Conservation (phyloP, 2,329 filamentous ascomycete species). For the Xenoacremonium recifei region DNA sequence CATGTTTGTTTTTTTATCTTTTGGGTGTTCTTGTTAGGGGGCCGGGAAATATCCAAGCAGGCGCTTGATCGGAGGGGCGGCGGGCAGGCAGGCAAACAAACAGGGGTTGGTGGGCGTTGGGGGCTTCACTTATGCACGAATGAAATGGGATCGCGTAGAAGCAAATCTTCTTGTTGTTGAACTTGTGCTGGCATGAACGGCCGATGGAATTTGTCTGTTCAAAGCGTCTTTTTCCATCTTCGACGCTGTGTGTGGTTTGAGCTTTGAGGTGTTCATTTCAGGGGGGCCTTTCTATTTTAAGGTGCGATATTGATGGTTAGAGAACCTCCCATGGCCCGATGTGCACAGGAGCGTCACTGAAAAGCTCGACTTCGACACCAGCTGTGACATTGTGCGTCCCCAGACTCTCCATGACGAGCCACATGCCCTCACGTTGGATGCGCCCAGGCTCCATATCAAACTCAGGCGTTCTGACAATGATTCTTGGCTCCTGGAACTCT, state of each 20-base stretch:
- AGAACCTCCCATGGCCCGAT: conserved; percentile 42
- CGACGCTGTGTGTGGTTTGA: too few species aligned
- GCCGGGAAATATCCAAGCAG: neutral
- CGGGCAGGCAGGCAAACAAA: too few species aligned
- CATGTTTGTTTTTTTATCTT: conserved; percentile 1
- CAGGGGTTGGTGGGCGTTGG: too few species aligned
- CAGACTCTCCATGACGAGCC: conserved; percentile 80
- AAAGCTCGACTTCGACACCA: conserved; percentile 52
- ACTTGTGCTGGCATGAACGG: too few species aligned
- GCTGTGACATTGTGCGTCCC: conserved; percentile 47
- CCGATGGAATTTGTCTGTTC: too few species aligned
- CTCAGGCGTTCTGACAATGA: conserved; percentile 67
- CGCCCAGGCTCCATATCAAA: conserved; percentile 71
- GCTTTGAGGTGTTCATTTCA: too few species aligned
- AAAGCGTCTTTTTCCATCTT: too few species aligned
- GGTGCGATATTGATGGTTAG: too few species aligned
- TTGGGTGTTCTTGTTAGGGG: neutral
- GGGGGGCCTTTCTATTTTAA: too few species aligned
- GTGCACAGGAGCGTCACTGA: conserved; percentile 47
- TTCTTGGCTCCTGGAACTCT: conserved; percentile 67
- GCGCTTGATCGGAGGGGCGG: neutral
- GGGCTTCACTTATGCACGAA: too few species aligned
- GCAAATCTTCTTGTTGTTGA: too few species aligned
- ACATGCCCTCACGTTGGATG: conserved; percentile 58
- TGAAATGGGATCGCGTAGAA: too few species aligned